Conservation (phyloP, 2,329 filamentous ascomycete species). For the Paraphoma sp. region DNA sequence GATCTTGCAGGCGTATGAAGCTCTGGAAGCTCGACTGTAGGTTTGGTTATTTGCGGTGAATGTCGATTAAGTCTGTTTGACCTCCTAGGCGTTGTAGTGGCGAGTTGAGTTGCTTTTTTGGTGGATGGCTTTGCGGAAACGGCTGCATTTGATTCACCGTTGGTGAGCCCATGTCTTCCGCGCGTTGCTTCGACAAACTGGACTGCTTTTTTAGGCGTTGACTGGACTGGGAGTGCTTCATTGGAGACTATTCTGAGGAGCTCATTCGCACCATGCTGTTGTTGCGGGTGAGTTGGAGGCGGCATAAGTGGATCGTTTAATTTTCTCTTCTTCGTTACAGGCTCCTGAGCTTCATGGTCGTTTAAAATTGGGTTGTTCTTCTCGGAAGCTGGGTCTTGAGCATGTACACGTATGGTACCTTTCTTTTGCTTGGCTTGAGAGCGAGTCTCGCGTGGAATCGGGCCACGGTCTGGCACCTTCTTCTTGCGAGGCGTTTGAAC, state of each 20-base stretch:
- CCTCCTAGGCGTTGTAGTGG: too few species aligned
- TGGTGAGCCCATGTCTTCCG: too few species aligned
- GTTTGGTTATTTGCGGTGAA: neutral
- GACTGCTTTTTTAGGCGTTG: neutral
- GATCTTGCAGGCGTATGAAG: neutral
- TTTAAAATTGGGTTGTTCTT: neutral
- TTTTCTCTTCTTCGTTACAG: conserved; percentile 5
- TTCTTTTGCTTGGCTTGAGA: conserved; percentile 8
- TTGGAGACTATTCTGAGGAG: too few species aligned
- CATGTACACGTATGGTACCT: conserved; percentile 32
- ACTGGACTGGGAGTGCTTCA: neutral
- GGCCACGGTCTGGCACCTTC: conserved; percentile 3
- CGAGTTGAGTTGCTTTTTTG: neutral
- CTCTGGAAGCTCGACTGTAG: neutral
- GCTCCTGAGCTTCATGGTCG: neutral
- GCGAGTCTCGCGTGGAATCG: conserved; percentile 9
- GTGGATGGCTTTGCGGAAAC: conserved; percentile 5
- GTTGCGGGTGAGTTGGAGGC: neutral
- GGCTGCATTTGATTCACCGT: neutral
- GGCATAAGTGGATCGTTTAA: neutral
- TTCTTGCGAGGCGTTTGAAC: conserved; percentile 3
- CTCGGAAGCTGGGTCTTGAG: too few species aligned
- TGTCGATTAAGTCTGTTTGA: too few species aligned
- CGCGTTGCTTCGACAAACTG: too few species aligned
- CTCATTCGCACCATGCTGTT: neutral